Evolutionary conservation across 345 rosid species (phyloP), one percentile per base, ranked within the genome.

Genomic region (Gossypium raimondii): DNA sequence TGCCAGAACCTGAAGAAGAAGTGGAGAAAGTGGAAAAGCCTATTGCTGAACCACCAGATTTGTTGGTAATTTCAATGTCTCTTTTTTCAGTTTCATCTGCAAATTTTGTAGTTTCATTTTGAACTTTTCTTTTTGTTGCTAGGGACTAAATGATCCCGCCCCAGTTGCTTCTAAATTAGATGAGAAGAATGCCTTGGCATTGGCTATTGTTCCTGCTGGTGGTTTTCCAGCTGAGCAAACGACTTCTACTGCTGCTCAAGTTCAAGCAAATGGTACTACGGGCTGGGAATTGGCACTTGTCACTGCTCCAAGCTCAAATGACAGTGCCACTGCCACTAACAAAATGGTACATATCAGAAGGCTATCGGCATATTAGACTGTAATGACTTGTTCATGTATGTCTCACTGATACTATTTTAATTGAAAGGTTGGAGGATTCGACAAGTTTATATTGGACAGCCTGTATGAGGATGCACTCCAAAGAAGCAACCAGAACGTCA

Each of bases 261-360:
- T 72, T 73, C 89, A 76, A 74, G 79, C 81, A 57, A 86, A 84
- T 81, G 93, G 88, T 70, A 81, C 84, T 29, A 73, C 87, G 20
- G 93, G 98, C 75, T 95, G 99, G 99, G 99, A 95, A 83, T 70
- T 95, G 75, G 97, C 99, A 8, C 94, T 95, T 77, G 94, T 93
- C 57, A 86, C 96, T 60, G 90, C 96, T 81, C 89, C 99, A 29
- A 95, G 98, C 85, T 87, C 96, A 75, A 95, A 91, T 67, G 96
- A 82, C 65, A 84, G 73, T 75, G 90, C 93, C 9, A 45, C 88
- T 53, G 82, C 90, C 72, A 80, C 93, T 60, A 91, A 89, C 81
- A 95, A 89, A 86, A 79, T 95, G 98, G 99, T 95, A 84, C n/a
- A 34, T 20, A 67, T 22, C 11, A 6, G 10, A 47, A 22, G 38